These are phyloP conservation scores for Musa balbisiana DNA, from an alignment of 202 grass and related monocot genomes.

Conservation along the genomic window DNA sequence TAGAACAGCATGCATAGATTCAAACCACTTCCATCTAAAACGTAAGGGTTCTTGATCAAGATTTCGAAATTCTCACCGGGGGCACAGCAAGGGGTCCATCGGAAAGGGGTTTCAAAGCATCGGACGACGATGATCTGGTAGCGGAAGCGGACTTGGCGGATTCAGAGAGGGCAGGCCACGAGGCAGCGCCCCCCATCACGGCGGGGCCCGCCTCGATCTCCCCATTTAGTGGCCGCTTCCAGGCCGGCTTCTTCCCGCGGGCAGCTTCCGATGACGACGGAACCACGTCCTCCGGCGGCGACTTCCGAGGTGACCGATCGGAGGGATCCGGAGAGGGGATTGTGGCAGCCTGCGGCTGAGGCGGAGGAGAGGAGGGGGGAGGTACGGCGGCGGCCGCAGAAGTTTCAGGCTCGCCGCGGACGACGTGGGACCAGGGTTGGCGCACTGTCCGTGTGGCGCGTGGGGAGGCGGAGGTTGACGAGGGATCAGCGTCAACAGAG, in stretches of 20 bases:
- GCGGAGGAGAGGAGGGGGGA: neutral
- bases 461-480: neutral
- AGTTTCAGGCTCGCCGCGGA: conserved; percentile 3
- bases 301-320: neutral
- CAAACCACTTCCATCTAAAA: neutral
- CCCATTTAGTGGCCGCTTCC: neutral
- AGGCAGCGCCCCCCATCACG: neutral
- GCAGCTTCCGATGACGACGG: neutral
- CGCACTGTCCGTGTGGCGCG: conserved; percentile 38
- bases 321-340: too few species aligned
- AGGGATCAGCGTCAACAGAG: neutral
- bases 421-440: conserved; percentile 6
- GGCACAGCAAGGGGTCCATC: neutral
- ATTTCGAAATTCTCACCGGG: neutral
- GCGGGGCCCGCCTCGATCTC: neutral
- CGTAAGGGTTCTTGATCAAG: neutral
- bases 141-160: neutral
- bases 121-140: neutral
- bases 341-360: neutral
- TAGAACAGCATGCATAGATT: neutral
- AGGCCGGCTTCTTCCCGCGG: conserved; percentile 2
- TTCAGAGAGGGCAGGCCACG: conserved; percentile 25
- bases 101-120: neutral
- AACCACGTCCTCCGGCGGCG: neutral
- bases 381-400: neutral